A percentile compares a stretch with the other conserved stretches of the same genome.
Evolutionary conservation across 768 basidiomycete species (phyloP).

Genomic region (Tulasnella sp.): DNA sequence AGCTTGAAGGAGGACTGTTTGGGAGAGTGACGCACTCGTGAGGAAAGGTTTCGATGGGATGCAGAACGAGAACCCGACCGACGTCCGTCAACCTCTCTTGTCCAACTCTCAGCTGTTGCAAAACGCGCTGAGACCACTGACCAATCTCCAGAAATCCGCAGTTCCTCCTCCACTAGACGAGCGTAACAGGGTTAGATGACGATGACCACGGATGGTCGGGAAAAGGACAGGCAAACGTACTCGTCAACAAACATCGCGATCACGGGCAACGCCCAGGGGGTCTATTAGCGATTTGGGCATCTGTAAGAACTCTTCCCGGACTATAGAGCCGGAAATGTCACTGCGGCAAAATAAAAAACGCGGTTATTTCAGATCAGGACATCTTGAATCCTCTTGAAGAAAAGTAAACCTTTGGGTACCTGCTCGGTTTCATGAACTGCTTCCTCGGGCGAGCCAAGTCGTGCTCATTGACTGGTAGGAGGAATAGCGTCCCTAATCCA

Average conservation of each 20-base stretch:
- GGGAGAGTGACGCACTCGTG: slow-evolving; percentile 9
- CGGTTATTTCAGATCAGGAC: not conserved
- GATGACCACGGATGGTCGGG: not conserved
- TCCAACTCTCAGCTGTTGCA: slow-evolving; percentile 82
- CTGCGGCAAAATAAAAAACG: slow-evolving; percentile 41
- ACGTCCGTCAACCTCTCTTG: slow-evolving; percentile 96
- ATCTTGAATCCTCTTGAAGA: not conserved
- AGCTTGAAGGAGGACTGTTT: slow-evolving; percentile 96
- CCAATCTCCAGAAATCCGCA: slow-evolving; percentile 99
- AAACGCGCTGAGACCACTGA: slow-evolving; percentile 94
- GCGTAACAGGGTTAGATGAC: not conserved
- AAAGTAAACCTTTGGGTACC: slow-evolving; percentile 39
- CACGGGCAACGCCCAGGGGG: slow-evolving; percentile 91
- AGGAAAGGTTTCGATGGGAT: slow-evolving; percentile 13
- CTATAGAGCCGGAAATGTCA: slow-evolving; percentile 96
- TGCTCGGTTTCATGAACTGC: slow-evolving; percentile 98
- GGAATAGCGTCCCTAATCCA: not conserved
- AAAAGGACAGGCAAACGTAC: slow-evolving; percentile 53
- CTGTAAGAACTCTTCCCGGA: slow-evolving; percentile 96
- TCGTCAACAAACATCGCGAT: slow-evolving; percentile 99
- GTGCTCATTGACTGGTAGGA: slow-evolving; percentile 74
- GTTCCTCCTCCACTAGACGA: slow-evolving; percentile 87
- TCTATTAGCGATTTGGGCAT: slow-evolving; percentile 98
- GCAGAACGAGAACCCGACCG: slow-evolving; percentile 38
- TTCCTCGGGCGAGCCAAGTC: slow-evolving; percentile 97